phyloP scores from a whole-genome alignment of 768 basidiomycete species.

The Dentipellis sp. region DNA sequence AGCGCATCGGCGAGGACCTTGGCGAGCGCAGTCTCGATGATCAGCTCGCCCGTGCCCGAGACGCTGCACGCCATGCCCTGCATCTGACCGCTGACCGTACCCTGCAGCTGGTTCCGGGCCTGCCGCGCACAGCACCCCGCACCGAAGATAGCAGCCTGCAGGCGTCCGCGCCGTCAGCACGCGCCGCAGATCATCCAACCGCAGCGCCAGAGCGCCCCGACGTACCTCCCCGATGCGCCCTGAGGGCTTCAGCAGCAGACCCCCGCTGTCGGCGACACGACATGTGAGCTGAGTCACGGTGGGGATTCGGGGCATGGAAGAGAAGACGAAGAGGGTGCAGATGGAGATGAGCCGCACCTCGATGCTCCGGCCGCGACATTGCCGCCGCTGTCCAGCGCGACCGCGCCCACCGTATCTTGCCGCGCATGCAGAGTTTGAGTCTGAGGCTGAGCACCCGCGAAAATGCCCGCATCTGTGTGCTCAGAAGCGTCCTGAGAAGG shows the following conservation, averaged over 20 bases:
- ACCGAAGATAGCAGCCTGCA: constrained; percentile 60
- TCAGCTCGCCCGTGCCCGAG: constrained; percentile 65
- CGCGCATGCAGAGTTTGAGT: constrained; percentile 14
- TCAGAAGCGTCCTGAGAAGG: neutral
- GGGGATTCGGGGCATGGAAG: neutral
- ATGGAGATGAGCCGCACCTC: constrained; percentile 30
- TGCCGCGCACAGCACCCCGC: constrained; percentile 69
- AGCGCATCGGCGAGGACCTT: constrained; percentile 42
- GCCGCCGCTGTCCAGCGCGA: constrained; percentile 37
- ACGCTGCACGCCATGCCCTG: constrained; percentile 58
- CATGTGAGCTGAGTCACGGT: neutral
- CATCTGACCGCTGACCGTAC: no score
- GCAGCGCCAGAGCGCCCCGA: neutral
- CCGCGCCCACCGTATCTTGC: constrained; percentile 82
- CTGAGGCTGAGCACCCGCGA: neutral
- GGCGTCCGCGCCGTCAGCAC: neutral
- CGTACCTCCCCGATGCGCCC: constrained; percentile 71
- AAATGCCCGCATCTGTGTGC: constrained; percentile 1
- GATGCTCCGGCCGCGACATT: constrained; percentile 67
- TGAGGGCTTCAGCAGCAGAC: constrained; percentile 65
- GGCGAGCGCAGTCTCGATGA: constrained; percentile 49
- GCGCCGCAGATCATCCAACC: neutral
- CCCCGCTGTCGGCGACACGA: constrained; percentile 41
- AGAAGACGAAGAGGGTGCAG: neutral
- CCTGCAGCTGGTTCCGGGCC: constrained; percentile 10